Evolutionary conservation across 352 stramenopile genomes (phyloP), one percentile per base, ranked within the genome.

Genomic region (Pythium biforme): DNA sequence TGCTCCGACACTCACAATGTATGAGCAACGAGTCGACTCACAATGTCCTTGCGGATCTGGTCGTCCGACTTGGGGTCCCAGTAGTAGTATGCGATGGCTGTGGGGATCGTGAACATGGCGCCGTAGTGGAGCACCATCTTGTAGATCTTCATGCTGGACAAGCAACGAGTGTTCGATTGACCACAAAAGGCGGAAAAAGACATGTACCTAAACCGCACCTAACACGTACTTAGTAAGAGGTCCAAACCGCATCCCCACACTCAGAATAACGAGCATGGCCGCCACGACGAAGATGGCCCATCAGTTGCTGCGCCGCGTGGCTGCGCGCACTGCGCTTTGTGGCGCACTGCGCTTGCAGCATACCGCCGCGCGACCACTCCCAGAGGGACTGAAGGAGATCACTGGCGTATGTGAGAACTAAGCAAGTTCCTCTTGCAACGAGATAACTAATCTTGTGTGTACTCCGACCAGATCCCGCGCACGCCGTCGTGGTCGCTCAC

Each of bases 81-180:
- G 62, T 79, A 90, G 51, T 75, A 80, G 59, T 81, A 78, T 43
- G 77, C 85, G 23, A 90, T 59, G 17, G 67, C 83, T 12, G 84
- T 90, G 50, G 84, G 77, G 41, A 93, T 73, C 33, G 79, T 78
- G 66, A 95, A 90, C 69, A 90, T 72, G 46, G 84, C 51, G 23
- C 59, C 69, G 65, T 92, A 95, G 65, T 95, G 83, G 49, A 94
- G 49, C 53, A 95, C 26, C 86, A 95, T 92, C 72, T 91, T 92
- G 55, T 72, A 60, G 59, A 95, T 75, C 71, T 92, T 93, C 79
- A 95, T 88, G 22, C 46, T 66, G 11, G 11, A 9, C 11, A 19
- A 22, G 3, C 7, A 22, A 27, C 9, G 29, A 33, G 12, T 47
- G 20, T 7, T 33, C 5, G 50, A 47, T 33, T 4, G 3, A 47